A percentile compares a stretch with the other conserved stretches of the same genome.
phyloP scores from a whole-genome alignment of 257 asterid genomes.

The Nicotiana benthamiana region DNA sequence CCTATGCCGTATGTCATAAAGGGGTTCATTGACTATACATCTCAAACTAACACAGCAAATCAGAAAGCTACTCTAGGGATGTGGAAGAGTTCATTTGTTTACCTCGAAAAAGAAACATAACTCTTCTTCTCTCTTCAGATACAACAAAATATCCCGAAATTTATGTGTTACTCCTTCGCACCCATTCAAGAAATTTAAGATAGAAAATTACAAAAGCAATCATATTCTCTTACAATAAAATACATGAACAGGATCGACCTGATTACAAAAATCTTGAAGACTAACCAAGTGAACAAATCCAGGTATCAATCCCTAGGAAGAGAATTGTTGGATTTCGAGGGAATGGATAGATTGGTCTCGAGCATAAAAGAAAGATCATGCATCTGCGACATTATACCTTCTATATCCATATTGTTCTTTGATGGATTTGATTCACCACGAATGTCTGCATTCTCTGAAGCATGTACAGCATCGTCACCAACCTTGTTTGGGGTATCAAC shows the following conservation, averaged over 20 bases:
- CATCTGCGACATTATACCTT: constrained; percentile 27
- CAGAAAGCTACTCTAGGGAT: not conserved
- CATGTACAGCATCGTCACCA: too few relatives aligned
- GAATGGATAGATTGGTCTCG: constrained; percentile 24
- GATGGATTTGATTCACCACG: constrained; percentile 1
- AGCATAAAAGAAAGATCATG: constrained; percentile 52
- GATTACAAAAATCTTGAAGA: not conserved
- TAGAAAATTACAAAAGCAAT: not conserved
- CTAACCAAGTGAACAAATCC: not conserved
- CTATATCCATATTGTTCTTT: constrained; percentile 14
- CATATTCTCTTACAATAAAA: not conserved
- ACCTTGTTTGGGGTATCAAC: constrained; percentile 8
- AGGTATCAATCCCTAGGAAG: not conserved
- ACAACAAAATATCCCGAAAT: not conserved
- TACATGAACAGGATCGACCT: not conserved
- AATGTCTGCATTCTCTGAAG: constrained; percentile 1
- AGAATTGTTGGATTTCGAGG: constrained; percentile 20
- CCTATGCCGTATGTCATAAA: not conserved
- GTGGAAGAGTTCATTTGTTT: not conserved
- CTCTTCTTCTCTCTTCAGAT: not conserved
- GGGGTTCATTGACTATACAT: not conserved
- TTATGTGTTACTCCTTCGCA: not conserved
- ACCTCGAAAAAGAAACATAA: not conserved
- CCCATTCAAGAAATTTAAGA: not conserved
- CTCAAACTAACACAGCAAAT: not conserved